Evolutionary conservation across 371 early-diverging fungal species (phyloP).

Genomic region (Mucor indicus): DNA sequence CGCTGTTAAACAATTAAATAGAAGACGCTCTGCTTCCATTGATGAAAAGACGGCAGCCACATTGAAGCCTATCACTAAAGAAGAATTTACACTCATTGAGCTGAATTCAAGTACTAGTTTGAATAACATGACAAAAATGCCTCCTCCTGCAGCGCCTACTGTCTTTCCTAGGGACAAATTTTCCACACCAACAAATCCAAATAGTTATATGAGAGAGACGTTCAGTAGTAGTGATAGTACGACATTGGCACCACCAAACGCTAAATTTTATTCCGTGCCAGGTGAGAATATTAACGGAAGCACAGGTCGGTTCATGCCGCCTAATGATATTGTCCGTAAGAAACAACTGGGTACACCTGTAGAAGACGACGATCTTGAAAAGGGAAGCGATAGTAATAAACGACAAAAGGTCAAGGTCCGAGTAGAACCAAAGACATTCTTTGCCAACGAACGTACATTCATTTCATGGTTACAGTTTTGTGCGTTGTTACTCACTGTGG

Average conservation of each 20-base stretch:
- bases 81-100: constrained; percentile 17
- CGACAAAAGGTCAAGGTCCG: constrained; percentile 53
- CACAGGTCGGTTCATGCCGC: constrained; percentile 7
- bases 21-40: constrained; percentile 6
- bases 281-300: constrained; percentile 13
- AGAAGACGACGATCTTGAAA: constrained; percentile 13
- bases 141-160: not conserved
- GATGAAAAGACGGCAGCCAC: constrained; percentile 16
- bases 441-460: constrained; percentile 99
- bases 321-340: constrained; percentile 9
- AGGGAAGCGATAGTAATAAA: constrained; percentile 4
- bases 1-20: constrained; percentile 10
- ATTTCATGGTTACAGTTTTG: constrained; percentile 87
- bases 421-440: constrained; percentile 98
- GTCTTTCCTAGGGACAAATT: no score
- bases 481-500: constrained; percentile 73
- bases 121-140: not conserved
- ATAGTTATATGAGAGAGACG: no score
- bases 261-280: constrained; percentile 13
- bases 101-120: constrained; percentile 1
- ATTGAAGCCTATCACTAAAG: constrained; percentile 11
- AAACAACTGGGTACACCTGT: constrained; percentile 12
- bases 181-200: no score
- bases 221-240: not conserved
- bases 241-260: not conserved